Evolutionary conservation across 352 stramenopile genomes (phyloP).

Genomic region (Globisporangium sylvaticum): DNA sequence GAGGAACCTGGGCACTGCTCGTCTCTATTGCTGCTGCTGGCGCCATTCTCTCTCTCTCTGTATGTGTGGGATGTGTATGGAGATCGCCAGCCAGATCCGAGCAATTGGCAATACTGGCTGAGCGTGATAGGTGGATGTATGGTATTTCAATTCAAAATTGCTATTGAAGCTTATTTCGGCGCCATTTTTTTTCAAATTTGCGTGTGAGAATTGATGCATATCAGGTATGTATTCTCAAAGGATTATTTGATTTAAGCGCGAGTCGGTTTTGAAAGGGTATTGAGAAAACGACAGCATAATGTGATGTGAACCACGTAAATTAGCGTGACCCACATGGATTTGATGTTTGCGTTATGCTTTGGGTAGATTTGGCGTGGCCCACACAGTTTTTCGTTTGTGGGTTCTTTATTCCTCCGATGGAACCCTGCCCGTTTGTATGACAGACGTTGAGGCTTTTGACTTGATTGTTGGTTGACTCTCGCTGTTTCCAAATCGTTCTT

Average conservation of each 20-base stretch:
- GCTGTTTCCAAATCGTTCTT: background rate
- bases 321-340: too few species aligned
- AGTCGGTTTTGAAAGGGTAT: background rate
- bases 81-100: background rate
- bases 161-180: slow-evolving; percentile 2
- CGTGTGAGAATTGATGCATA: background rate
- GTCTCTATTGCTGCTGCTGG: background rate
- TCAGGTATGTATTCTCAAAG: background rate
- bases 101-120: background rate
- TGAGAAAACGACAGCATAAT: too few species aligned
- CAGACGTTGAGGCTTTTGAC: background rate
- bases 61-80: background rate
- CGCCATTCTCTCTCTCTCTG: background rate
- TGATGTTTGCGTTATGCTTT: too few species aligned
- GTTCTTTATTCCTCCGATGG: too few species aligned
- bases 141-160: background rate
- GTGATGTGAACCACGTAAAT: too few species aligned
- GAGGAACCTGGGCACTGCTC: background rate
- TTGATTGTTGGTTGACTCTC: too few species aligned
- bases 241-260: too few species aligned
- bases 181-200: slow-evolving; percentile 4
- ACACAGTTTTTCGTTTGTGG: too few species aligned
- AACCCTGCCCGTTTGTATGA: too few species aligned
- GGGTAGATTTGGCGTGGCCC: too few species aligned
- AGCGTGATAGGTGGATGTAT: background rate